phyloP scores from a whole-genome alignment of 441 rosid genomes.

The Adansonia rubrostipa region DNA sequence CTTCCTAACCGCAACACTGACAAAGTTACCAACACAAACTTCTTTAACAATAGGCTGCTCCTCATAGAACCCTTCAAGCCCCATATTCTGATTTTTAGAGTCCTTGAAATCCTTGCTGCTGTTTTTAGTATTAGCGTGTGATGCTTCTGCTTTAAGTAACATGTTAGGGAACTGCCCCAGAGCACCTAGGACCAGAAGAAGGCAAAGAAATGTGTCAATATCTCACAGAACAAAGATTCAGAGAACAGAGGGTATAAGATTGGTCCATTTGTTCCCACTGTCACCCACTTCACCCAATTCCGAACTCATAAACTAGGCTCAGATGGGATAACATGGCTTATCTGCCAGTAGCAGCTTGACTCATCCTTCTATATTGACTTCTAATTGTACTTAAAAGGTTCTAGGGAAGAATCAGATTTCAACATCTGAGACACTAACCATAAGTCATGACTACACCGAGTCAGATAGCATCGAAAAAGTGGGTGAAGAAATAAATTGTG shows the following conservation, averaged over 20 bases:
- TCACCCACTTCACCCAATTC: conserved; percentile 19
- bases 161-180: conserved; percentile 55
- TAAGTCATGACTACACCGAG: neutral
- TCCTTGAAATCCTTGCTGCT: conserved; percentile 35
- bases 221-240: neutral
- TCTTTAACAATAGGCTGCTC: conserved; percentile 68
- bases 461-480: neutral
- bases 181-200: conserved; percentile 51
- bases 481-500: neutral
- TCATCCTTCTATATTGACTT: conserved; percentile 5
- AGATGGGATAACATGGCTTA: conserved; percentile 25
- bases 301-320: conserved; percentile 18
- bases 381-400: neutral
- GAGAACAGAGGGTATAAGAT: neutral
- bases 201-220: conserved; percentile 30
- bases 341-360: conserved; percentile 14
- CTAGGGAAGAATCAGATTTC: conserved; percentile 1
- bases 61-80: conserved; percentile 66
- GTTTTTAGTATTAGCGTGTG: conserved; percentile 40
- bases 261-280: neutral
- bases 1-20: conserved; percentile 64
- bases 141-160: conserved; percentile 49
- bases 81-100: conserved; percentile 44
- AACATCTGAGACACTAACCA: neutral
- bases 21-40: conserved; percentile 50